Evolutionary conservation across 2,329 filamentous ascomycete genomes (phyloP), one percentile per base, ranked within the genome.

Genomic region (Cladorrhinum sp.): DNA sequence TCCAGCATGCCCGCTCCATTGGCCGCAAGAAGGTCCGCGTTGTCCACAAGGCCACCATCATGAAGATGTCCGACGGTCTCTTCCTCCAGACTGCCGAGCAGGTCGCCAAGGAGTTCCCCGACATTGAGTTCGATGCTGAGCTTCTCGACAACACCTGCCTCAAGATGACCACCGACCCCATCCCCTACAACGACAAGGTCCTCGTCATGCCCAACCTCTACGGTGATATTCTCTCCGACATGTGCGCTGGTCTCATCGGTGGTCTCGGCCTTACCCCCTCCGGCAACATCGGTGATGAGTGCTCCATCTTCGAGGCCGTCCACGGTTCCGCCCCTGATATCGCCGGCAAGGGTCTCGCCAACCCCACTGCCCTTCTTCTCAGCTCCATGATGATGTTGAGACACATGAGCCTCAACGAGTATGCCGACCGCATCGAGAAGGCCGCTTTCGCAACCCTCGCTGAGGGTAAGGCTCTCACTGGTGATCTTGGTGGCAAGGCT

Each of bases 41-140:
- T 63, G 93, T 98, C 66, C 95, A 99, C 90, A 99, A 99, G 87
- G 95, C 95, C 77, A 98, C 95, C 75, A 99, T 99, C 82, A 99
- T 99, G 95, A 99, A 99, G 88, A 96, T 97, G 91, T 94, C 90
- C 75, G 95, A 99, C 77, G 95, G 95, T 81, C 91, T 99, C 65
- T 99, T 99, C 88, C 86, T 99, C 70, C 90, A 85, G 78, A 92
- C 90, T 65, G 95, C 89, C 70, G 82, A 87, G 69, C 86, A 95
- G 64, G 86, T 99, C 69, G 84, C 92, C 77, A 96, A 96, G 86
- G 93, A 98, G 75, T 99, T 91, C 86, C 95, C 95, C 66, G 83
- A 88, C 71, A 91, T 99, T 73, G 91, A 97, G 81, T 98, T 99
- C 76, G 94, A 98, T 75, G 91, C 91, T 71, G 95, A 99, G 85